These are phyloP conservation scores for Ceratobasidium sp. DNA, from an alignment of 1,284 basidiomycete species.

Conservation along the genomic window DNA sequence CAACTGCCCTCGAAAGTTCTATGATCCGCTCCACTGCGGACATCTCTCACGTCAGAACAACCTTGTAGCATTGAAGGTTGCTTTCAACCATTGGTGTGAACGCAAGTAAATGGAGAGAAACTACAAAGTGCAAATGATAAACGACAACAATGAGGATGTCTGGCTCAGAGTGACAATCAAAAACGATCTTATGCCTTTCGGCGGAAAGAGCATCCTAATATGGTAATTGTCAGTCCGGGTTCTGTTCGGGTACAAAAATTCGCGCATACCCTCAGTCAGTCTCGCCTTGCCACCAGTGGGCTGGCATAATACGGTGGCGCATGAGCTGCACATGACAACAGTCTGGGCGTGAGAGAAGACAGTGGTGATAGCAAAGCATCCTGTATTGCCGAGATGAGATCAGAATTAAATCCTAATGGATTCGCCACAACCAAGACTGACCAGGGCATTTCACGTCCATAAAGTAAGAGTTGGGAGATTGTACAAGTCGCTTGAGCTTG, in stretches of 20 bases:
- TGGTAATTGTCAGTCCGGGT: background rate
- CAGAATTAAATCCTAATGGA: background rate
- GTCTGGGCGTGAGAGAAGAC: conserved; percentile 96
- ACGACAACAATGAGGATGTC: conserved; percentile 12
- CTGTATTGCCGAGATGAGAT: conserved; percentile 52
- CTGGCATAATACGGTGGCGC: conserved; percentile 95
- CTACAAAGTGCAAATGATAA: conserved; percentile 29
- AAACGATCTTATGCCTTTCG: conserved; percentile 72
- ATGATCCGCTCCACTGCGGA: background rate
- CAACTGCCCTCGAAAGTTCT: background rate
- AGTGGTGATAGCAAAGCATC: conserved; percentile 93
- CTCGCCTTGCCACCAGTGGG: conserved; percentile 99
- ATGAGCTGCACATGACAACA: conserved; percentile 91
- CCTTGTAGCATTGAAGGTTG: conserved; percentile 26
- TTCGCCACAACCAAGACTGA: conserved; percentile 50
- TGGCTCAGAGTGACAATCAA: conserved; percentile 37
- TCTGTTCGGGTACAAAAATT: conserved; percentile 40
- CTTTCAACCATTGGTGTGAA: conserved; percentile 18
- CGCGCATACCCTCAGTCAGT: conserved; percentile 91
- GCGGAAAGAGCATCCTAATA: conserved; percentile 83
- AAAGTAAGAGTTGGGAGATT: conserved; percentile 97
- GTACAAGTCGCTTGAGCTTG: conserved; percentile 99
- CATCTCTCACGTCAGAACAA: background rate
- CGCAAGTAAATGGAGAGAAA: conserved; percentile 30
- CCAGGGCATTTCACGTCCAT: conserved; percentile 99